A percentile compares a stretch with the other conserved stretches of the same genome.
phyloP scores from a whole-genome alignment of 2,329 filamentous ascomycete genomes.

The Alternaria atra region DNA sequence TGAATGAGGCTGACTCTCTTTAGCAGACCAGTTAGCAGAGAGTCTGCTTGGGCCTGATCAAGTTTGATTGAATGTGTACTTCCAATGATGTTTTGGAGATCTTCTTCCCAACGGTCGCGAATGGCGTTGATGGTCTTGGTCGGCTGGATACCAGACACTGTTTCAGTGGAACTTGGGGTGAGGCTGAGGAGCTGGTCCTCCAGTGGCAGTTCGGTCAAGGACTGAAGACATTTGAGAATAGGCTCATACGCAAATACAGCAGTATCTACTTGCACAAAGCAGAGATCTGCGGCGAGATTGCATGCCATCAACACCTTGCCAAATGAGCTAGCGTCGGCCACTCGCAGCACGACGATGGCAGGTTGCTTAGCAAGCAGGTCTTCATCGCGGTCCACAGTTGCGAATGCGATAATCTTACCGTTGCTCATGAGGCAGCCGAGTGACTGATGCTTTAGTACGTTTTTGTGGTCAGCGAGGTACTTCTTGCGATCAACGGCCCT shows the following conservation, averaged over 20 bases:
- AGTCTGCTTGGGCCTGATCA: slow-evolving; percentile 65
- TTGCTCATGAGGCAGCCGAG: slow-evolving; percentile 68
- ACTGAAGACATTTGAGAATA: slow-evolving; percentile 67
- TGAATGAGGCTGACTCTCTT: slow-evolving; percentile 70
- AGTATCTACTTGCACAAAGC: slow-evolving; percentile 70
- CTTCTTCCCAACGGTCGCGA: slow-evolving; percentile 13
- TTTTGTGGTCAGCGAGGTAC: slow-evolving; percentile 56
- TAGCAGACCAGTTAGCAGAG: slow-evolving; percentile 64
- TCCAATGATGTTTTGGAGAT: slow-evolving; percentile 32
- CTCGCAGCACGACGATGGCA: slow-evolving; percentile 62
- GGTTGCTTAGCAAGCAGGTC: slow-evolving; percentile 54
- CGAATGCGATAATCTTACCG: slow-evolving; percentile 67
- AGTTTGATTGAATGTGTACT: slow-evolving; percentile 47
- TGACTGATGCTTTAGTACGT: slow-evolving; percentile 66
- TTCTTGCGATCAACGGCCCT: slow-evolving; percentile 48
- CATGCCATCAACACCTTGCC: slow-evolving; percentile 55
- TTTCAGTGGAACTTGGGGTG: slow-evolving; percentile 23
- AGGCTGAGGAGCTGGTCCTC: slow-evolving; percentile 60
- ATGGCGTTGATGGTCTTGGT: slow-evolving; percentile 38
- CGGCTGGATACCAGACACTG: slow-evolving; percentile 36
- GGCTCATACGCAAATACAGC: slow-evolving; percentile 75
- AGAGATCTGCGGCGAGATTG: slow-evolving; percentile 41
- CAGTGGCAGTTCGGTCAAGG: slow-evolving; percentile 65
- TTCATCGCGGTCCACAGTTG: slow-evolving; percentile 63
- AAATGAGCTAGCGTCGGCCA: slow-evolving; percentile 59